These are phyloP conservation scores for Colletotrichum siamense DNA, from an alignment of 2,329 filamentous ascomycete species.

Conservation along the genomic window DNA sequence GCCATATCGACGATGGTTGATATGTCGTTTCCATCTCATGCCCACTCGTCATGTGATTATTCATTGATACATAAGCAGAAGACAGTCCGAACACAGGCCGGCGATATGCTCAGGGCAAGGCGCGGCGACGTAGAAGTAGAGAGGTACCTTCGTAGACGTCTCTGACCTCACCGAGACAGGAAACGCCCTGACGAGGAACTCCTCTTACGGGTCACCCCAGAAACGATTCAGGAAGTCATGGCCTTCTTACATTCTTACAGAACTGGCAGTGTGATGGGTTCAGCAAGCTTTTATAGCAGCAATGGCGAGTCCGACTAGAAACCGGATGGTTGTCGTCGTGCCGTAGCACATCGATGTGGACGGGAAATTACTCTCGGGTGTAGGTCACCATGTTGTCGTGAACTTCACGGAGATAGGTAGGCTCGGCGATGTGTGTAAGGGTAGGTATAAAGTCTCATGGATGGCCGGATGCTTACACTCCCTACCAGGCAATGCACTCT, in stretches of 20 bases:
- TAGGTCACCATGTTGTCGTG: too few species aligned
- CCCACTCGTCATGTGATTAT: fast-evolving
- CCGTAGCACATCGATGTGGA: too few species aligned
- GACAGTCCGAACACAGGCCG: too few species aligned
- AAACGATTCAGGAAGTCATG: fast-evolving
- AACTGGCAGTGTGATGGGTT: fast-evolving
- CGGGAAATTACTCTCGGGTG: neutral
- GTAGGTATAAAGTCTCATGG: neutral
- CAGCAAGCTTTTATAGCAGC: neutral
- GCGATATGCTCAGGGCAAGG: too few species aligned
- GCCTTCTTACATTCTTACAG: neutral
- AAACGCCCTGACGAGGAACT: neutral
- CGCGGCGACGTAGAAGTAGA: too few species aligned
- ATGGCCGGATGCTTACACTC: fast-evolving
- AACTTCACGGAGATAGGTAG: neutral
- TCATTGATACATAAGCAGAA: fast-evolving
- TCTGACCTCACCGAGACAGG: neutral
- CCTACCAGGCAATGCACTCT: too few species aligned
- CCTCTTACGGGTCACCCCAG: neutral
- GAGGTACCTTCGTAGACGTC: too few species aligned
- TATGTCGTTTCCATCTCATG: too few species aligned
- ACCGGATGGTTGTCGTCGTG: too few species aligned
- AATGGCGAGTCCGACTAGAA: too few species aligned
- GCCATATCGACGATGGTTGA: neutral
- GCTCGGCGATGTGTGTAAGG: too few species aligned